phyloP scores from a whole-genome alignment of 140 eudicot genomes.

The Stevia rebaudiana region DNA sequence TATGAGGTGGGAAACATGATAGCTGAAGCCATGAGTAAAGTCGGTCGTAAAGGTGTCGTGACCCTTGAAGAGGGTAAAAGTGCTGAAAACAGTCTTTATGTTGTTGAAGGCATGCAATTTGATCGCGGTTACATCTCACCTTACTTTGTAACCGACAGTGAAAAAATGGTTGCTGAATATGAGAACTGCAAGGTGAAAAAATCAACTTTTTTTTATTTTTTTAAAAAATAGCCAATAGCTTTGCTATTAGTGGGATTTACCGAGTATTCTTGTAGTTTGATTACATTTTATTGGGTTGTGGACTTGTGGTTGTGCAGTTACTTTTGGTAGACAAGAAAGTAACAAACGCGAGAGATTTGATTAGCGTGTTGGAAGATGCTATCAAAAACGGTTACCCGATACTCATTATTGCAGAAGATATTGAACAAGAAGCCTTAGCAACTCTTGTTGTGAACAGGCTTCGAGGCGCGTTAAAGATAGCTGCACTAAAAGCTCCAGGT shows the following conservation, averaged over 20 bases:
- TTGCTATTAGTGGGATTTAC: too few species aligned
- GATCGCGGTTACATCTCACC: constrained; percentile 81
- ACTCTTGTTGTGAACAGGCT: constrained; percentile 68
- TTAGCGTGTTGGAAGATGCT: constrained; percentile 65
- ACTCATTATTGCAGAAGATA: constrained; percentile 59
- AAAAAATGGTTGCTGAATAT: constrained; percentile 58
- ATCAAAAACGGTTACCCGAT: constrained; percentile 53
- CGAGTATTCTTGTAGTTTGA: too few species aligned
- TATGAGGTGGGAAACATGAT: constrained; percentile 68
- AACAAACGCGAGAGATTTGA: constrained; percentile 61
- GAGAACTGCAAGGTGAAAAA: constrained; percentile 56
- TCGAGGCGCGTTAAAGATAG: constrained; percentile 62
- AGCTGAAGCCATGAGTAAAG: constrained; percentile 73
- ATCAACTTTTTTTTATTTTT: too few species aligned
- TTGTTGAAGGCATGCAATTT: constrained; percentile 86
- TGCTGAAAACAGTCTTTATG: constrained; percentile 46
- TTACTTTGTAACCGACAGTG: constrained; percentile 67
- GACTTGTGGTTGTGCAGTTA: constrained; percentile 24
- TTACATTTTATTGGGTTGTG: too few species aligned
- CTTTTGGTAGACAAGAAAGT: constrained; percentile 70
- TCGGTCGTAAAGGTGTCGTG: constrained; percentile 73
- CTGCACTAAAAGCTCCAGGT: constrained; percentile 75
- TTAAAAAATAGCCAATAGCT: too few species aligned
- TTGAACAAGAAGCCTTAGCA: constrained; percentile 75
- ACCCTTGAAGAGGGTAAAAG: constrained; percentile 75